A percentile compares a stretch with the other conserved stretches of the same genome.
phyloP scores from a whole-genome alignment of 306 rosid species.

The Fragaria vesca region DNA sequence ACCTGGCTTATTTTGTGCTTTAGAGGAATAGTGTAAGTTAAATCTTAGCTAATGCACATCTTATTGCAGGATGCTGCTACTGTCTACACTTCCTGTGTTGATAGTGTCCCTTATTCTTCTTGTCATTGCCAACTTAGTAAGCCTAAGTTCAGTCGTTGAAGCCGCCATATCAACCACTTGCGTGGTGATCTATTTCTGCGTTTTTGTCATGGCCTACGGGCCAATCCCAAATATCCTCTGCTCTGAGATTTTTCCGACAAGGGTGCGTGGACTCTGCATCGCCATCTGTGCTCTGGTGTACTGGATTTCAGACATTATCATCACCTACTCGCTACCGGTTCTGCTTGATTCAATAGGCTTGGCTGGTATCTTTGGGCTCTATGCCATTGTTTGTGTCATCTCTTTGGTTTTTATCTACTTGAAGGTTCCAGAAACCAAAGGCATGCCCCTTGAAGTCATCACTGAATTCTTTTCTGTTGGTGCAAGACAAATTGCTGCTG shows the following conservation, averaged over 20 bases:
- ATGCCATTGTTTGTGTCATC: constrained; percentile 54
- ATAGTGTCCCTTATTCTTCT: constrained; percentile 51
- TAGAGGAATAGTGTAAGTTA: neutral
- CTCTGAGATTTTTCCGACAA: constrained; percentile 76
- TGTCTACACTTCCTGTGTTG: constrained; percentile 67
- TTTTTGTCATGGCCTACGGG: constrained; percentile 69
- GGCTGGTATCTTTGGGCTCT: constrained; percentile 56
- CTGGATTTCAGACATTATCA: constrained; percentile 70
- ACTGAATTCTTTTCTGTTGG: constrained; percentile 73
- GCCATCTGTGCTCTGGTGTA: constrained; percentile 67
- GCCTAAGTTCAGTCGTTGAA: constrained; percentile 41
- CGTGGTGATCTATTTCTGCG: constrained; percentile 60
- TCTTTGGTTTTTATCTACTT: constrained; percentile 66
- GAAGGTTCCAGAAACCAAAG: constrained; percentile 88
- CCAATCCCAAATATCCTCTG: constrained; percentile 80
- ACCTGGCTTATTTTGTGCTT: neutral
- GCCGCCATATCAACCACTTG: constrained; percentile 65
- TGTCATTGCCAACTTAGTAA: constrained; percentile 40
- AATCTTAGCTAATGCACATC: constrained; percentile 8
- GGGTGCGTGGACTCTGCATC: constrained; percentile 82
- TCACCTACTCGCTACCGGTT: constrained; percentile 64
- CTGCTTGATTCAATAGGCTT: constrained; percentile 61
- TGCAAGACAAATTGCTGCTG: constrained; percentile 46
- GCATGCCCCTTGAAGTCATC: constrained; percentile 90
- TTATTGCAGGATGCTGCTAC: constrained; percentile 58